Evolutionary conservation across 495 filamentous ascomycete species (phyloP), one percentile per base, ranked within the genome.

Genomic region (Glutinoglossum americanum): DNA sequence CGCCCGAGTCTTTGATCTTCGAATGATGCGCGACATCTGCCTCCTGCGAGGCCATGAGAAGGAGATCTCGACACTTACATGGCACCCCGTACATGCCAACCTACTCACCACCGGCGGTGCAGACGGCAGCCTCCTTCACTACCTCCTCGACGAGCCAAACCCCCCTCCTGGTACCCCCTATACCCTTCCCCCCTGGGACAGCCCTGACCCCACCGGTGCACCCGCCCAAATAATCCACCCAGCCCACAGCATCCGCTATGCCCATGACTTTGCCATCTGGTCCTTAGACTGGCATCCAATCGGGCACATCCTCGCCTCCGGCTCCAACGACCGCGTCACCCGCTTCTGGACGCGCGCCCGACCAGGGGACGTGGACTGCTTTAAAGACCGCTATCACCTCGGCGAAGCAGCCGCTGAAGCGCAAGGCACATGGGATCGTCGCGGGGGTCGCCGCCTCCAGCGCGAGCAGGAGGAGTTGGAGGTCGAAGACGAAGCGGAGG

Each of bases 21-120:
- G 92, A 15, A 95, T 94, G 83, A 97, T 98, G 92, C 84, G 93
- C 56, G 92, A 98, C 67, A 85, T 96, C 49, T 84, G 85, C 63
- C 80, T 98, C 35, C 74, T 98, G 19, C 80, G 84, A 54, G 90
- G 92, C 15, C 87, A 96, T 62, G 89, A 97, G 60, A 95, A 95
- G 70, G 92, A 94, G 60, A 82, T 98, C 41, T 93, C 87, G 21
- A 90, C 89, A 1, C 66, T 98, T 44, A 74, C 85, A 6, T 98
- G 90, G 90, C 92, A 98, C 70, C 92, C 92, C 7, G 78, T 93
- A 30, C 92, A 98, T 68, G 73, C 80, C 39, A 84, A 82, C 35
- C 72, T 98, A 25, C 79, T 98, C n/a, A 87, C 85, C 21, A 95
- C 89, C 0, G 92, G 89, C 57, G 88, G 87, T 41, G 79, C 80